Conservation (phyloP, 352 stramenopile genomes). For the Plasmopara muralis region DNA sequence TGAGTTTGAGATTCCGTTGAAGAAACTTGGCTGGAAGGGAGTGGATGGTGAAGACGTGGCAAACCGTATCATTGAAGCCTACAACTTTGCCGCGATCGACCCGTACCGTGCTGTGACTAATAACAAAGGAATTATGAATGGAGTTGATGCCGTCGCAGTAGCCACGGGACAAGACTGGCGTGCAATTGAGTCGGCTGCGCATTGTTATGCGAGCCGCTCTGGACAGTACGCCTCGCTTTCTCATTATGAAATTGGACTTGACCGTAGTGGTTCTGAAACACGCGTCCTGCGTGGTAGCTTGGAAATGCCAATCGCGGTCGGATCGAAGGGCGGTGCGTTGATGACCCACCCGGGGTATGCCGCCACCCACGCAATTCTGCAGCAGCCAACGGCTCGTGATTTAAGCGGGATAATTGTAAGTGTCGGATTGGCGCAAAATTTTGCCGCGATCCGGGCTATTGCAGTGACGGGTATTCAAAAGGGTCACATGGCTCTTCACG, state of each 20-base stretch:
- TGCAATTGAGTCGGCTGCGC: slow-evolving; percentile 72
- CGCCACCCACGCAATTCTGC: slow-evolving; percentile 69
- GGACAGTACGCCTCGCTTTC: slow-evolving; percentile 79
- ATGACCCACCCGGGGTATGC: slow-evolving; percentile 78
- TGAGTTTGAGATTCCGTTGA: slow-evolving; percentile 65
- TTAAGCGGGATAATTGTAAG: slow-evolving; percentile 71
- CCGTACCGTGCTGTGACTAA: slow-evolving; percentile 82
- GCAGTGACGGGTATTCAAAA: slow-evolving; percentile 84
- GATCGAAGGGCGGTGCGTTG: slow-evolving; percentile 75
- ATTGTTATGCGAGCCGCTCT: slow-evolving; percentile 75
- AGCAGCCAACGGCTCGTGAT: slow-evolving; percentile 50
- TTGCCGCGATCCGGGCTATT: slow-evolving; percentile 76
- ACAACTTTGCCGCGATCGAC: slow-evolving; percentile 79
- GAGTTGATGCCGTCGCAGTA: slow-evolving; percentile 71
- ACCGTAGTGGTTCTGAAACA: slow-evolving; percentile 27
- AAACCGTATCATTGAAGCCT: slow-evolving; percentile 70
- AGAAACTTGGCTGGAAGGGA: slow-evolving; percentile 75
- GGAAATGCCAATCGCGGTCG: slow-evolving; percentile 74
- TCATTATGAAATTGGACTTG: slow-evolving; percentile 50
- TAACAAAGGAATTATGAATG: slow-evolving; percentile 90
- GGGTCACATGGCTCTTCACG: slow-evolving; percentile 83
- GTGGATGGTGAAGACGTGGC: slow-evolving; percentile 71
- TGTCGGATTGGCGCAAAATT: slow-evolving; percentile 83
- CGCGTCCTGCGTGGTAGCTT: slow-evolving; percentile 59
- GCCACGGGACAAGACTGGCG: slow-evolving; percentile 83